phyloP scores from a whole-genome alignment of 2,329 filamentous ascomycete species.

The Paecilomyces variotii region DNA sequence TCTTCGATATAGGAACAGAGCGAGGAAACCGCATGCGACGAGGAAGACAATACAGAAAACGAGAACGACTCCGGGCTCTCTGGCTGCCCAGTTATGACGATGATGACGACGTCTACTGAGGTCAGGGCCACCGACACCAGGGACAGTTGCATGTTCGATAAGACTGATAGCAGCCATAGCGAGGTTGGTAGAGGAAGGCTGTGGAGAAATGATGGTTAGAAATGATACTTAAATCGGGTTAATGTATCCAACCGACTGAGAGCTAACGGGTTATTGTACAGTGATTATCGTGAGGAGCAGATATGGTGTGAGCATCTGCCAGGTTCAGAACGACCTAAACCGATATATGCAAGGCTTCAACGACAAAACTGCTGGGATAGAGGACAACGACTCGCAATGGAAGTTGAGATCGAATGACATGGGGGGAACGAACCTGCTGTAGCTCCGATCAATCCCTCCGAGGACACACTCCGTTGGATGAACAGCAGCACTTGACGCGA shows the following conservation, averaged over 20 bases:
- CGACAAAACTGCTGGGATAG: background rate
- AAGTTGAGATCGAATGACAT: background rate
- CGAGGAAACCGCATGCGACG: conserved; percentile 44
- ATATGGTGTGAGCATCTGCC: background rate
- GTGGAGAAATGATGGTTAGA: background rate
- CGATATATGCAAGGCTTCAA: background rate
- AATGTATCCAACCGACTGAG: background rate
- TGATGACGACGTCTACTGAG: background rate
- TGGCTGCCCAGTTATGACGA: conserved; percentile 49
- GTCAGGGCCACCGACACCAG: background rate
- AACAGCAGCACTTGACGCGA: background rate
- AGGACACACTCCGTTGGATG: background rate
- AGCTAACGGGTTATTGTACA: background rate
- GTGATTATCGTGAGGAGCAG: background rate
- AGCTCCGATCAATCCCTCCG: background rate
- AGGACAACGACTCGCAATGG: background rate
- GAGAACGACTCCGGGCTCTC: conserved; percentile 53
- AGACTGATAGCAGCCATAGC: background rate
- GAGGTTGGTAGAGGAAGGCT: background rate
- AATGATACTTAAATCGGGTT: background rate
- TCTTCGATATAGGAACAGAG: conserved; percentile 43
- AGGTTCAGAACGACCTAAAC: background rate
- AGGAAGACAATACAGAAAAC: conserved; percentile 56
- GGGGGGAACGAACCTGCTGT: background rate
- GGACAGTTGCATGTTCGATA: background rate